Evolutionary conservation across 306 rosid species (phyloP), one percentile per base, ranked within the genome.

Genomic region (Cicer yamashitae): DNA sequence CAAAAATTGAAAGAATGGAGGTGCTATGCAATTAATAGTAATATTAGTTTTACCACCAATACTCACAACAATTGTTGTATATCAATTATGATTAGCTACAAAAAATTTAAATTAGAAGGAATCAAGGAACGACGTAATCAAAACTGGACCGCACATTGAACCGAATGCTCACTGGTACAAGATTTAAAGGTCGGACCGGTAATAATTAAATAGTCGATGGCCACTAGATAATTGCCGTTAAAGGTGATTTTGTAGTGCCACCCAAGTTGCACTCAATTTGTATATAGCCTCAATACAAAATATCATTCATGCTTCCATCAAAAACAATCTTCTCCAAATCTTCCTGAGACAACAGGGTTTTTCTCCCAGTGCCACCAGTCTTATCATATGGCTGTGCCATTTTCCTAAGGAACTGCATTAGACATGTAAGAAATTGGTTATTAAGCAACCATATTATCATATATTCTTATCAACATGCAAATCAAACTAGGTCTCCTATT

Each of bases 371-470:
- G 74, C 88, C 78, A 7, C 97, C 98, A 7, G 90, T 88, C 86
- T 87, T 94, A 18, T 94, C 98, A 78, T 94, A 90, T 25, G 97
- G 96, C 57, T 91, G 96, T 18, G 98, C 97, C 97, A 94, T 94
- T 82, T 91, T 94, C 87, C 93, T 86, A 20, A 94, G 96, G 71
- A 91, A 91, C 96, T 94, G 97, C 82, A 74, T 38, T 52, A 67
- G 80, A 80, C 22, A 74, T 51, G 70, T 53, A 52, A 75, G 30
- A 70, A 10, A 44, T 47, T 30, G 13, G 53, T 50, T 46, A 9
- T 10, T 57, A 68, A 37, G 20, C 54, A 79, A 48, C 59, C 79
- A 69, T 18, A 25, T 17, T 64, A 74, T 57, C 48, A 30, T 11
- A 70, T 71, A 45, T 63, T 17, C 34, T 45, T 20, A 68, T 68